phyloP scores from a whole-genome alignment of 2,329 filamentous ascomycete genomes.

The Apiospora aurea region DNA sequence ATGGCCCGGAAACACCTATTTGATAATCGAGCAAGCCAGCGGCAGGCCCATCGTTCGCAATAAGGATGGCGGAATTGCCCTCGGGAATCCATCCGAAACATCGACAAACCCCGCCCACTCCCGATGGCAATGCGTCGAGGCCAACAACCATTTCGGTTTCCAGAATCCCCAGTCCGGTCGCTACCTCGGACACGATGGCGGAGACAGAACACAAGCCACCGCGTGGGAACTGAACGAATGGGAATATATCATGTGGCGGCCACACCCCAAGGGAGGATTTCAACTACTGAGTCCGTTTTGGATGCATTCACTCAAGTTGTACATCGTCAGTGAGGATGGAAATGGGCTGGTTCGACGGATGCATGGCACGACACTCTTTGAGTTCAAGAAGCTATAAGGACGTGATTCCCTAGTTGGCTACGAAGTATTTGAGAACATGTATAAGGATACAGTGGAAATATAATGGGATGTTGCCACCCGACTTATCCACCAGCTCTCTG shows the following conservation, averaged over 20 bases:
- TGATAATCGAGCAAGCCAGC: neutral
- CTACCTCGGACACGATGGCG: neutral
- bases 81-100: neutral
- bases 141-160: conserved; percentile 3
- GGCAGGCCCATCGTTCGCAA: neutral
- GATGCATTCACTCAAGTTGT: neutral
- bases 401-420: no score
- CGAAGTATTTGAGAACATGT: no score
- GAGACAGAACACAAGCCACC: neutral
- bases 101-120: neutral
- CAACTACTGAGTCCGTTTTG: conserved; percentile 8
- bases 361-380: conserved; percentile 2
- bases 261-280: neutral
- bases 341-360: neutral
- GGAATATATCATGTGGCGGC: neutral
- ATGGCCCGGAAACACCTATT: conserved; percentile 4
- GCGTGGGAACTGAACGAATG: neutral
- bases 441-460: no score
- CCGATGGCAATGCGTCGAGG: neutral
- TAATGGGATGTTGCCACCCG: no score
- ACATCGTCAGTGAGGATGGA: neutral
- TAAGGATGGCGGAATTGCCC: neutral
- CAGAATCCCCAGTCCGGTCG: neutral
- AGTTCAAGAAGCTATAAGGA: neutral
- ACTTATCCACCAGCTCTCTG: no score